Percentiles rank a stretch among this genome's conserved stretches.
Conservation (phyloP, 257 asterid genomes). For the Asclepias syriaca region DNA sequence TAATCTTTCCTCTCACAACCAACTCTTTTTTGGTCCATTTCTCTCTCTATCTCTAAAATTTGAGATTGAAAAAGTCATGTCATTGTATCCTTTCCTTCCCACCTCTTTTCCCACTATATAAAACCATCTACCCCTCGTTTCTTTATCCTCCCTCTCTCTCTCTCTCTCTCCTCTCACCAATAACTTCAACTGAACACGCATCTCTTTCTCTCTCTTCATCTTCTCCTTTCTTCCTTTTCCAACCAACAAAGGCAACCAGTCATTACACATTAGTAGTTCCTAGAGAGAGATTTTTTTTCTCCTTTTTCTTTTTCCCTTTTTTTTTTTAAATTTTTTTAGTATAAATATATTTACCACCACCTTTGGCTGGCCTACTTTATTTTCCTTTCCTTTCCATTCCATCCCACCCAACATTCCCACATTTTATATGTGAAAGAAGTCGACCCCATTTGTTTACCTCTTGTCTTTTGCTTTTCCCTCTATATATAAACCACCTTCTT, state of each 20-base stretch:
- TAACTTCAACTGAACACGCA: not conserved
- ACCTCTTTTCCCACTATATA: conserved; percentile 22
- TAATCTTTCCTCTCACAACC: conserved; percentile 12
- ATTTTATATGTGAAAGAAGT: not conserved
- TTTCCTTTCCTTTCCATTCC: conserved; percentile 3
- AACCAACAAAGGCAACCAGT: conserved; percentile 1
- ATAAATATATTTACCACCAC: not conserved
- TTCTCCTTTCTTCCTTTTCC: not conserved
- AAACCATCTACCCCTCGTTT: conserved; percentile 9
- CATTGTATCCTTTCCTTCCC: not conserved
- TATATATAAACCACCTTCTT: conserved; percentile 12
- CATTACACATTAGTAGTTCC: not conserved
- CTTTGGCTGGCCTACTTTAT: not conserved
- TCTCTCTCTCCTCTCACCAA: not conserved
- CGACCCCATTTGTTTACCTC: conserved; percentile 4
- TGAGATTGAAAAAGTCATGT: not conserved
- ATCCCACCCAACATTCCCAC: conserved; percentile 18
- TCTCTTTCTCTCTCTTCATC: not conserved
- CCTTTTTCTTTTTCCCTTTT: not conserved
- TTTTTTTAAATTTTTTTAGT: not conserved
- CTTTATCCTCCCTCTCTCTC: too few relatives aligned
- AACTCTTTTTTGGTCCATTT: conserved; percentile 1
- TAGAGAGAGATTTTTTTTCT: not conserved
- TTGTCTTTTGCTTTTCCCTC: conserved; percentile 4
- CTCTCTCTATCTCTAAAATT: not conserved